Evolutionary conservation across 805 yeast genomes (phyloP).

Genomic region (Ogataea dorogensis): DNA sequence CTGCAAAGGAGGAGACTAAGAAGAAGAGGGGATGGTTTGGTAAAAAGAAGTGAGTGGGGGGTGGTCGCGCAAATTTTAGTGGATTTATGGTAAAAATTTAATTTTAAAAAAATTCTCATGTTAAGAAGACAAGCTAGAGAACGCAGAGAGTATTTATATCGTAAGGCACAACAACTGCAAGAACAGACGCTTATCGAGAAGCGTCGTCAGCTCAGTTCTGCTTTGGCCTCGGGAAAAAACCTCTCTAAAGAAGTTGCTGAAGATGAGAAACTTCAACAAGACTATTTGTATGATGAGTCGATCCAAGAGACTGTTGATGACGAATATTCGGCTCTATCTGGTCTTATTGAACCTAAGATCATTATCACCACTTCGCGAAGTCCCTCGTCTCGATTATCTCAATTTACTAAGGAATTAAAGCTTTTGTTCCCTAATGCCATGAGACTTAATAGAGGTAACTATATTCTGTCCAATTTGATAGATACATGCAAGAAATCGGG

Average conservation of each 20-base stretch:
- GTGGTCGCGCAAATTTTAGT: too few relatives aligned
- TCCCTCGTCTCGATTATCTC: conserved; percentile 81
- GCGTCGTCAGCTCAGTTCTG: conserved; percentile 80
- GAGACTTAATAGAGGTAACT: conserved; percentile 90
- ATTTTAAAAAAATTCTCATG: conserved; percentile 37
- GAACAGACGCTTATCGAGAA: conserved; percentile 84
- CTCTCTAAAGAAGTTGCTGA: conserved; percentile 88
- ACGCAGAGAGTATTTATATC: conserved; percentile 87
- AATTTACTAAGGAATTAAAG: conserved; percentile 90
- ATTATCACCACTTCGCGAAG: conserved; percentile 93
- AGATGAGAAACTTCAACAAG: conserved; percentile 75
- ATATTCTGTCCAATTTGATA: conserved; percentile 79
- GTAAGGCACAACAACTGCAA: conserved; percentile 85
- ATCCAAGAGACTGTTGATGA: conserved; percentile 66
- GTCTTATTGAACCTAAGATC: conserved; percentile 85
- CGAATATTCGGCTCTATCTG: conserved; percentile 85
- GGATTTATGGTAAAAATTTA: not conserved
- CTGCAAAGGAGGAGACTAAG: conserved; percentile 49
- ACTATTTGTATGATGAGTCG: conserved; percentile 84
- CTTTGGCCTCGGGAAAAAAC: conserved; percentile 89
- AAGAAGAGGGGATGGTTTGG: conserved; percentile 83
- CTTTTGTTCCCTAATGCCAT: conserved; percentile 86
- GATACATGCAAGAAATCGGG: conserved; percentile 75
- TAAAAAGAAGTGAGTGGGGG: conserved; percentile 49
- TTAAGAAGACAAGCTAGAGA: conserved; percentile 94